Evolutionary conservation across 331 rosid genomes (phyloP), one percentile per base, ranked within the genome.

Genomic region (Saraca asoca): DNA sequence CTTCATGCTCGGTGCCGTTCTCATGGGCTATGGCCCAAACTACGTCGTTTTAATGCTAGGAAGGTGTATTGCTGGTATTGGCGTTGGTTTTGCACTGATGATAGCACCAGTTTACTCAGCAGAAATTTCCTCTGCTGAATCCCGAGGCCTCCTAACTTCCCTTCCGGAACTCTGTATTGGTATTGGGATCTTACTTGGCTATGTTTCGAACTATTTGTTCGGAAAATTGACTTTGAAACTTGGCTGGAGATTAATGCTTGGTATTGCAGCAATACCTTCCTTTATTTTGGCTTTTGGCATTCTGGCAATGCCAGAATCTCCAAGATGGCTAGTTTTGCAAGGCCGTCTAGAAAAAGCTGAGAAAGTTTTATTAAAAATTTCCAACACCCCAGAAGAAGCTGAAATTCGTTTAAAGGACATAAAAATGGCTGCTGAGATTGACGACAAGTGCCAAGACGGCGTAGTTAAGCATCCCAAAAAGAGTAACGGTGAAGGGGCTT

Each of bases 231-330:
- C 37, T 0, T 51, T 85, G 76, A 67, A 51, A n/a, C 68, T 92
- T 31, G 98, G 96, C 2, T 92, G 95, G 98, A 82, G 98, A 57
- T 0, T 92, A 54, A 92, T 92, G 98, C 78, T 89, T 5, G 96
- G 96, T 5, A 10, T 89, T 13, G 95, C 95, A 0, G 95, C 85
- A 2, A 6, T 82, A 38, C 98, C 98, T 53, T 87, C 96, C 0
- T 33, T 85, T 9, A 45, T 7, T 0, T 67, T 92, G 16, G 65
- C 78, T 24, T 42, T 85, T 0, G 88, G 75, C 1, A 73, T 89
- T 45, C 52, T 87, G 4, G 33, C 49, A 57, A 82, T 92, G 98
- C 96, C 98, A 0, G 98, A 93, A 51, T 93, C 98, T 0, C 98
- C 98, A 24, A 76, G 98, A 24, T 93, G 98, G 98, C 55, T 93